Evolutionary conservation across 345 rosid species (phyloP), one percentile per base, ranked within the genome.

Genomic region (Excoecaria agallocha): DNA sequence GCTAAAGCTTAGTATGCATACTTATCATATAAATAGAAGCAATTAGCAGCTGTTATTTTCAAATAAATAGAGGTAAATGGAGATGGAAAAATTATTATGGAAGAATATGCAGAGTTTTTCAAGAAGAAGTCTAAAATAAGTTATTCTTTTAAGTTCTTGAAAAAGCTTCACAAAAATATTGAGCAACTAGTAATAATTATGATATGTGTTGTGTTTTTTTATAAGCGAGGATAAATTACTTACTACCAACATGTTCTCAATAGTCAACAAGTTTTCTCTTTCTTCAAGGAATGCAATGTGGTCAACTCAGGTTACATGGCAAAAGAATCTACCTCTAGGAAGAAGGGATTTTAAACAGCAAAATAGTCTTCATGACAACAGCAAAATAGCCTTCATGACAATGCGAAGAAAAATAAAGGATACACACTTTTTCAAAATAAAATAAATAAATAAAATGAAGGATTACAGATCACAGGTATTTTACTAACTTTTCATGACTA

Each of bases 1-100:
- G 74, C 74, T 3, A 37, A 56, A 41, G 74, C 74, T 20, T 70
- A 56, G 19, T 70, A 56, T 5, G 63, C 46, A 56, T 55, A 54
- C 0, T 38, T 22, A 10, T 56, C 74, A 41, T 37, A 20, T 0
- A 57, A 56, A 3, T 19, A 54, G 19, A 38, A 70, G 35, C 30
- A 25, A 55, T 22, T 57, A 9, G 64, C 65, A 16, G 9, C 17
- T 0, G 35, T 56, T 13, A 0, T 56, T 15, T 70, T 70, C 65
- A 41, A 41, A 39, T 11, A 17, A 55, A 19, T 70, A 1, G 74
- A 70, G 41, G 11, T 12, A 41, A n/a, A 70, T 22, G 63, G 63
- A 56, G 74, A 70, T 41, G 65, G 74, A 6, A 67, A 49, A 15
- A 67, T 67, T 8, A 49, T 6, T 13, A 25, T 67, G n/a, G 57